Evolutionary conservation across 257 asterid genomes (phyloP).

Genomic region (Solanum lycopersicoides): DNA sequence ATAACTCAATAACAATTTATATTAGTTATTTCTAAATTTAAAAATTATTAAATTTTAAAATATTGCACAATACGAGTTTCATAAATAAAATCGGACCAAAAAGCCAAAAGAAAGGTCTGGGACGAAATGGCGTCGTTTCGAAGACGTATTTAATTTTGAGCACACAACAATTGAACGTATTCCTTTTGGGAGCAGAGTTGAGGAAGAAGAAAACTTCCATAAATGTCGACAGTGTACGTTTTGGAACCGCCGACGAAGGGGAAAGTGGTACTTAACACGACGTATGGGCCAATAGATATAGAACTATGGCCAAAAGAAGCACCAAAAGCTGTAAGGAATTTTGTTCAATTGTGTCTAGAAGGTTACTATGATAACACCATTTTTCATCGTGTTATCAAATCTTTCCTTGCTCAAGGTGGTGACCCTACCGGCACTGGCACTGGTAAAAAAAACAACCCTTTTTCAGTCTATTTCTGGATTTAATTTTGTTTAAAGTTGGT

Average conservation of each 20-base stretch:
- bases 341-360: slow-evolving; percentile 93
- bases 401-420: slow-evolving; percentile 82
- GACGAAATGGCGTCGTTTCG: neutral
- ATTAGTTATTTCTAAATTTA: too few relatives aligned
- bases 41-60: too few relatives aligned
- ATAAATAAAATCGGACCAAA: too few relatives aligned
- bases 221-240: slow-evolving; percentile 86
- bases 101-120: neutral
- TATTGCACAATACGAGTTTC: too few relatives aligned
- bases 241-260: slow-evolving; percentile 99
- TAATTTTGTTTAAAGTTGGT: neutral
- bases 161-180: neutral
- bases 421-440: slow-evolving; percentile 77
- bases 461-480: neutral
- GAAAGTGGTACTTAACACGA: slow-evolving; percentile 69
- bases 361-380: slow-evolving; percentile 72
- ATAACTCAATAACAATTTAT: too few relatives aligned
- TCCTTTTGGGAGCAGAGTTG: neutral
- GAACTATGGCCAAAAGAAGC: slow-evolving; percentile 99
- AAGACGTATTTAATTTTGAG: neutral
- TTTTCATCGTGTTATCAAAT: slow-evolving; percentile 79
- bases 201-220: neutral
- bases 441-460: slow-evolving; percentile 28
- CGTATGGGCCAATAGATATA: slow-evolving; percentile 81
- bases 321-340: slow-evolving; percentile 92